Evolutionary conservation across 2,329 filamentous ascomycete genomes (phyloP).

Genomic region (Ophiobolus disseminans): DNA sequence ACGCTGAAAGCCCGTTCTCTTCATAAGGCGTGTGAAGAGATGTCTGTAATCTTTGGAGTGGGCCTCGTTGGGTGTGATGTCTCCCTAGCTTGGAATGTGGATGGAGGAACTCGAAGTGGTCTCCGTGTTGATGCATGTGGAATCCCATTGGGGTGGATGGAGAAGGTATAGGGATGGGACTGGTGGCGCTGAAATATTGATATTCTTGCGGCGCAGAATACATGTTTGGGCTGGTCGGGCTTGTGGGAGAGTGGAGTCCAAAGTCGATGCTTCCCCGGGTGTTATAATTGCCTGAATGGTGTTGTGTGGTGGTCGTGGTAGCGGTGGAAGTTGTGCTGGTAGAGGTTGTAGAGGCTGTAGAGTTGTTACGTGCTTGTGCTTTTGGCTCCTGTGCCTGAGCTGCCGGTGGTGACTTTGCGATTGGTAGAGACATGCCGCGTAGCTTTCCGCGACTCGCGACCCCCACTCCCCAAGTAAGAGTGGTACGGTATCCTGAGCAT

Average conservation of each 20-base stretch:
- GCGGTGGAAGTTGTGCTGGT: constrained; percentile 27
- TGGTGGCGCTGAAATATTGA: constrained; percentile 46
- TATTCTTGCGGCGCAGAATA: constrained; percentile 48
- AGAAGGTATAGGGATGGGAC: constrained; percentile 50
- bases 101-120: constrained; percentile 48
- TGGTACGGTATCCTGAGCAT: constrained; percentile 95
- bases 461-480: constrained; percentile 94
- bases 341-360: constrained; percentile 29
- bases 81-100: constrained; percentile 48
- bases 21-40: constrained; percentile 51
- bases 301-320: constrained; percentile 27
- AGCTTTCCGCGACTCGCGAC: constrained; percentile 96
- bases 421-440: constrained; percentile 79
- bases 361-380: constrained; percentile 29
- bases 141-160: constrained; percentile 47
- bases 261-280: constrained; percentile 45
- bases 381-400: constrained; percentile 38
- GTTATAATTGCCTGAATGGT: constrained; percentile 35
- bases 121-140: constrained; percentile 48
- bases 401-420: constrained; percentile 55
- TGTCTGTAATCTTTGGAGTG: constrained; percentile 54
- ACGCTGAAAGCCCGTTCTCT: constrained; percentile 52
- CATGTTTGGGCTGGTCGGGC: constrained; percentile 44
- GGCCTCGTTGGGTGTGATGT: constrained; percentile 46
- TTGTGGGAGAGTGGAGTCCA: constrained; percentile 42